A percentile compares a stretch with the other conserved stretches of the same genome.
phyloP scores from a whole-genome alignment of 148 eudicot genomes.

The Rhododendron henanense region DNA sequence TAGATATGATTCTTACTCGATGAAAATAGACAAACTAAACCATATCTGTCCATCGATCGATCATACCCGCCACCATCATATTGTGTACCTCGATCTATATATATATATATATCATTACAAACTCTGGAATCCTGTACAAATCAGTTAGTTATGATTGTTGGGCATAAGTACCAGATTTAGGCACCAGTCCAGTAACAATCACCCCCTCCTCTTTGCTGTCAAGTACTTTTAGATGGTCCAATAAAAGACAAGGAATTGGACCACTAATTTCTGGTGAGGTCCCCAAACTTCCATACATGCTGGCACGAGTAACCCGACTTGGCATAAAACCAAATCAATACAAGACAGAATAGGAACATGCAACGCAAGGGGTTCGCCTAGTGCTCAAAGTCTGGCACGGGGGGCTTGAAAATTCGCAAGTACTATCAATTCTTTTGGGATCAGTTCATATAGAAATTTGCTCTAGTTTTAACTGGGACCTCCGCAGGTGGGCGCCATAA shows the following conservation, averaged over 20 bases:
- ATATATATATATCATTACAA: neutral
- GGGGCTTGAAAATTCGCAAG: too few relatives aligned
- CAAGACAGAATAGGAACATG: neutral
- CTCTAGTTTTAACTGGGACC: too few relatives aligned
- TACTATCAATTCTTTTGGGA: too few relatives aligned
- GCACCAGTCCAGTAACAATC: neutral
- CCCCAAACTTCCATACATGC: neutral
- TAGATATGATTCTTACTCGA: neutral
- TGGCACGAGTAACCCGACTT: neutral
- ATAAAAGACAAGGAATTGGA: neutral
- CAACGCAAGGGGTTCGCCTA: too few relatives aligned
- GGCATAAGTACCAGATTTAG: neutral
- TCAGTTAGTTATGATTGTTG: neutral
- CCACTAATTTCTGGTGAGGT: neutral
- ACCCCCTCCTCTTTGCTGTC: neutral
- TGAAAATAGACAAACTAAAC: neutral
- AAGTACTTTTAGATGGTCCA: neutral
- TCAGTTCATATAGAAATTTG: too few relatives aligned
- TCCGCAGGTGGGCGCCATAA: fast-evolving
- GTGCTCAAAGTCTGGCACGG: too few relatives aligned
- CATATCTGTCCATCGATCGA: neutral
- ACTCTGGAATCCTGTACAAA: neutral
- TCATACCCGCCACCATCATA: neutral
- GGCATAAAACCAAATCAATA: neutral
- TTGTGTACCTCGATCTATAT: neutral